Evolutionary conservation across 2,329 filamentous ascomycete genomes (phyloP), one percentile per base, ranked within the genome.

Genomic region (Calonectria hongkongensis): DNA sequence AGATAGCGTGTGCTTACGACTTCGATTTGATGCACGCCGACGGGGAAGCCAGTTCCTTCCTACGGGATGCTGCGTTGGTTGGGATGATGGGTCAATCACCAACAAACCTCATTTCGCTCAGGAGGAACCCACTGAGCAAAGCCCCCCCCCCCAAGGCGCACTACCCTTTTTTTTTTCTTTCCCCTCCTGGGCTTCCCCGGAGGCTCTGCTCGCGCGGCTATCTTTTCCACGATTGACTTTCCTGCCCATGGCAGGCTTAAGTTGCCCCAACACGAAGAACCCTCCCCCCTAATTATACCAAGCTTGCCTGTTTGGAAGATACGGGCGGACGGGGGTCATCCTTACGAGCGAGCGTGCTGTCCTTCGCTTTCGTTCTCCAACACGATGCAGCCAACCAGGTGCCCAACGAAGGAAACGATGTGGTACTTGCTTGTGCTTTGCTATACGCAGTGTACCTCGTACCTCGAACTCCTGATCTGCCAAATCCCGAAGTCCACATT

Each of bases 161-260:
- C 50, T 56, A 16, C 43, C 28, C 45, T 50, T 51, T 39, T 65
- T 39, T 36, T 48, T 64, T 21, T 21, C 2, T 21, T 21, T 21
- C 21, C 18, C 30, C 3, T 30, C 39, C 51, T 50, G 15, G 45
- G 43, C 45, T 66, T 70, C 69, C 69, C 64, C 58, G 70, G 70
- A 72, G 70, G 70, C 70, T 72, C 70, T 72, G 70, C 64, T 54
- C 16, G 47, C 27, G 64, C 56, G 56, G 64, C 56, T 66, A 45
- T 60, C 39, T 25, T 56, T 56, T 39, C 28, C 25, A 39, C 21
- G 43, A 47, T 45, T 47, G 27, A 39, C 41, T 60, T 56, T 60
- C 13, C 30, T 21, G 18, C 36, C 54, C 54, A 60, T 28, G 36
- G 30, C 33, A 13, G 15, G 54, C 36, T 60, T 60, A 60, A 28